phyloP scores from a whole-genome alignment of 2,329 filamentous ascomycete genomes.

The Microdochium bolleyi region DNA sequence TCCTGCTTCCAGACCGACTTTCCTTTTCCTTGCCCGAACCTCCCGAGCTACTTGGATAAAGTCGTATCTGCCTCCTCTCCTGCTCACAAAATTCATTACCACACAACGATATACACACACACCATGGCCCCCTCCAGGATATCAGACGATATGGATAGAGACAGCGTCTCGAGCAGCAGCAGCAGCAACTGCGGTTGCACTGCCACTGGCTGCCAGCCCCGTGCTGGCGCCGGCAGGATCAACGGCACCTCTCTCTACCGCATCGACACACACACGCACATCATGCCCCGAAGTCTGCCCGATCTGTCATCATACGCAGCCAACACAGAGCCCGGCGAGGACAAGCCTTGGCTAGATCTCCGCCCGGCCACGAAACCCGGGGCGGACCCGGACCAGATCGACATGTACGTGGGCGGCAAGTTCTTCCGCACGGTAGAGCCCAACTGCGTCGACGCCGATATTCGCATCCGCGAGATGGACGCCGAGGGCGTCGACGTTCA shows the following conservation, averaged over 20 bases:
- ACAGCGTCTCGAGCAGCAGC: background rate
- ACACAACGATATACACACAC: background rate
- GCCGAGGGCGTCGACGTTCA: slow-evolving; percentile 24
- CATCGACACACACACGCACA: slow-evolving; percentile 27
- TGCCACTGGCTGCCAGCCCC: slow-evolving; percentile 1
- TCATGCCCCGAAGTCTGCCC: slow-evolving; percentile 26
- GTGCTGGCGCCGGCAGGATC: background rate
- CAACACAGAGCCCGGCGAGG: slow-evolving; percentile 21
- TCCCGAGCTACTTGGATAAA: too few species aligned
- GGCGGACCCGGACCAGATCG: slow-evolving; percentile 14
- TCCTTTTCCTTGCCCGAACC: background rate
- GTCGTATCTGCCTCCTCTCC: too few species aligned
- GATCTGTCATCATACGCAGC: slow-evolving; percentile 35
- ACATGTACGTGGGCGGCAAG: slow-evolving; percentile 23
- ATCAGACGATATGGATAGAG: background rate
- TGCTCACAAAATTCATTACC: too few species aligned
- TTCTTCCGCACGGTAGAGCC: slow-evolving; percentile 25
- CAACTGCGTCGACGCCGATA: slow-evolving; percentile 20
- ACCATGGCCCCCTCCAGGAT: background rate
- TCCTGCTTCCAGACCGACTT: background rate
- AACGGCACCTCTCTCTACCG: slow-evolving; percentile 17
- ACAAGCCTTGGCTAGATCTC: slow-evolving; percentile 24
- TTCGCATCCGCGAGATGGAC: slow-evolving; percentile 22
- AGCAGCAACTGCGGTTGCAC: slow-evolving; percentile 4
- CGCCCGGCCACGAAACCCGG: slow-evolving; percentile 9